Base-by-base conservation (phyloP, 1,139 yeast genomes). In the Protomyces inouyei region DNA sequence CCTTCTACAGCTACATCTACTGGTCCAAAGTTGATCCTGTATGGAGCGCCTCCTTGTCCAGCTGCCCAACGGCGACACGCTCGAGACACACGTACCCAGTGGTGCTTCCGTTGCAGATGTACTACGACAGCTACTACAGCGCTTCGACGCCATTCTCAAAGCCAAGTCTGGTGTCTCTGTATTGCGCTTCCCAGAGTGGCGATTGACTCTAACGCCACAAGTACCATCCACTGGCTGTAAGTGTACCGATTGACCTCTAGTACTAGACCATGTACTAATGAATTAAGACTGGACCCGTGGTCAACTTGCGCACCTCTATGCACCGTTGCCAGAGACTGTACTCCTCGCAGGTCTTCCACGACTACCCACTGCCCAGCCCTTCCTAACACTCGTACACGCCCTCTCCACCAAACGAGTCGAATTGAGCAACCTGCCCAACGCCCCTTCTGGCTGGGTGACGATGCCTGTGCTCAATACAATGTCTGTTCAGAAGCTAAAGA, bases 321-420 rank as follows among this genome's bases (percentile, higher is more conserved):
- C 40, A 14, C 61, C 61, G 21, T 55, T 57, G 5, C 23, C 25
- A 10, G 61, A 51, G 18, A 37, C 48, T 5, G n/a, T 38, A 21
- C 37, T 8, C 14, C 23, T 48, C 4, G 28, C 37, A 12, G 36
- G 23, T 6, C 35, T 51, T 8, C 28, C n/a, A 8, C 16, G 51
- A 3, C n/a, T 23, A 14, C 18, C 23, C 18, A 6, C 38, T 21
- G 12, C 12, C n/a, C 16, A 21, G n/a, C 61, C 52, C 40, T 48
- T 23, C 9, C 40, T 57, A 9, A 43, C 48, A 10, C 48, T 43
- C n/a, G 53, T 59, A 38, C 55, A 59, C 32, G 63, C 45, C 18
- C 53, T 52, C 43, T 52, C 52, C 6, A 59, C 63, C 35, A n/a
- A 40, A 14, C 63, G 43, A 16, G 35, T 59, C 16, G 52, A 52